Base-by-base conservation (phyloP, 257 asterid genomes). In the Marsdenia floribunda region DNA sequence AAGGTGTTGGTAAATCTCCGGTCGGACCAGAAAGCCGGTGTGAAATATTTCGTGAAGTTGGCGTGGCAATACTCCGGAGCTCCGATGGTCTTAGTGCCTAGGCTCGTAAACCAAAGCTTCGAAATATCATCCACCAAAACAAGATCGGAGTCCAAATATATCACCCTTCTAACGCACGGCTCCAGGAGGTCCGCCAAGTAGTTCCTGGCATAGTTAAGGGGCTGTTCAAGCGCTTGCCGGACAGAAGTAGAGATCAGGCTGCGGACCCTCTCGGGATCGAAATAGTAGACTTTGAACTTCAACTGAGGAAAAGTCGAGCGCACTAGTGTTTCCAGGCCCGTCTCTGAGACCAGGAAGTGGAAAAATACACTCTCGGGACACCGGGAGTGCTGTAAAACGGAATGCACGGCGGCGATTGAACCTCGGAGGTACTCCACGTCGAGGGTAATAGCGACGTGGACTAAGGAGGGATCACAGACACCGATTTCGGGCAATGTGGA, bases 61-160 rank as follows among this genome's bases (percentile, higher is more conserved):
- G 98, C 97, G 82, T 88, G 98, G 47, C 98, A 93, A 53, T 93
- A 93, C 68, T 89, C 96, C 78, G 98, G 97, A 3, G 98, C 98
- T 57, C 98, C 98, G 80, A 93, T 93, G 1, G 98, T 90, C 53
- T 76, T 91, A 26, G 52, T 50, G 73, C 96, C 89, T 60, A 93
- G 75, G 53, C 76, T 76, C 15, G 93, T 93, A 10, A 35, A 70
- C 98, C 98, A 93, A 0, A 93, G 92, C 85, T 91, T 93, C 0
- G 84, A 77, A 12, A 93, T 80, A 66, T 93, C 98, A 64, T 93
- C 98, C 18, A 93, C 93, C 21, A 93, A 85, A 6, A 93, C 91
- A 42, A 93, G 90, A 87, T 93, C 98, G 53, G 98, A 93, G 73
- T 93, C 98, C 78, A 93, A 66, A 84, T 93, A 93, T 16, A 93